Evolutionary conservation across 2,329 filamentous ascomycete genomes (phyloP), one percentile per base, ranked within the genome.

Genomic region (Cytospora piceae): DNA sequence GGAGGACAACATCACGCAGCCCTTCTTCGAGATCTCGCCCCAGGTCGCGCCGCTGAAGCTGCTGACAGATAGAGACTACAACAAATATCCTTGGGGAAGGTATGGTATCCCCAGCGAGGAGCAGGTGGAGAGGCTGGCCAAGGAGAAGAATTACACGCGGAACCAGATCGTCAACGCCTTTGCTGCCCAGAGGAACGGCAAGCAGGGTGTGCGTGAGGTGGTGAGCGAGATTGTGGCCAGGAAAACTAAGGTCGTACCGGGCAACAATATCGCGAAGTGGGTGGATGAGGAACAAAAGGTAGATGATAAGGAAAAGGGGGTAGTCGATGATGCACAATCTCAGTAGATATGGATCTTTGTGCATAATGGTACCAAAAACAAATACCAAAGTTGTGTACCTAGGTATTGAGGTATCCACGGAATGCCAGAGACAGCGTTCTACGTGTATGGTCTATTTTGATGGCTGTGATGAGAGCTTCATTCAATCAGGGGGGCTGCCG

Each of bases 31-130:
- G 51, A 78, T 83, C 31, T 77, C 82, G 20, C 72, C 77, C 17
- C 77, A 75, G 55, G 71, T 77, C 42, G 70, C 79, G 54, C 76
- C 79, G 61, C 79, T 97, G 54, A 70, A 81, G 55, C 81, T 97
- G 61, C 80, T 94, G 66, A 88, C 82, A 65, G 74, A 82, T 61
- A 77, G 80, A 15, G 84, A 90, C 71, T 98, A 90, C 78, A 75
- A 73, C 6, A 80, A 89, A 66, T 97, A 97, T 77, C 94, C 94
- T 1, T 86, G 92, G 76, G 77, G 78, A 15, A 80, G 78, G 72
- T 87, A 93, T 34, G 90, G 89, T 6, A 81, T 97, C 67, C 95
- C 94, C 6, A 84, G 82, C 2, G 94, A 98, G 78, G 71, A 72
- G 49, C 84, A 91, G 60, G 79, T 91, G 17, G 74, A 80, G 73